Evolutionary conservation across 352 stramenopile species (phyloP), one percentile per base, ranked within the genome.

Genomic region (Phytophthora uliginosa): DNA sequence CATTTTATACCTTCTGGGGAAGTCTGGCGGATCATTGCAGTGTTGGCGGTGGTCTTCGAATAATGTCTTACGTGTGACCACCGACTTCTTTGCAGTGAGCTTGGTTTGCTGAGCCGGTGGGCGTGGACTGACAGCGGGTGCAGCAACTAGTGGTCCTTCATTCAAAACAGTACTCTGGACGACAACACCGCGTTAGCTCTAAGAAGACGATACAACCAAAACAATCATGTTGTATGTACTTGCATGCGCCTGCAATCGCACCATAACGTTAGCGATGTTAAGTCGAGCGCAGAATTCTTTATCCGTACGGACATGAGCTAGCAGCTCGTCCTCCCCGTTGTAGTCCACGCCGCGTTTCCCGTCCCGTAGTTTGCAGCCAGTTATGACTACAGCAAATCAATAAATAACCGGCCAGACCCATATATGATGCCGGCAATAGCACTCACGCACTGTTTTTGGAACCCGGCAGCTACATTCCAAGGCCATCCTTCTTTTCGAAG

Each of bases 251-350:
- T 22, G 18, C 3, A 48, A 33, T 5, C 38, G 42, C 52, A 61
- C 52, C 28, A 57, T 51, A 2, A 58, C 22, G n/a, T 57, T 53
- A n/a, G 17, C 0, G 4, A 69, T 63, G 4, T 57, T 26, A n/a
- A 62, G 52, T 7, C 52, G 13, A 9, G 62, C 40, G 15, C 53
- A 63, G 2, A 69, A n/a, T 2, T 53, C 53, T 13, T 40, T 62
- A 22, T 70, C 63, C 0, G 28, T 24, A 1, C 53, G n/a, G 3
- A 63, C 31, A 10, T 63, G 53, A 0, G 36, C 36, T 9, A 45
- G 1, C 9, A 45, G 13, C 36, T 45, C 36, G 36, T 15, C 38
- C 38, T 47, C 63, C 1, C 63, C 52, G 7, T 70, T 70, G 40
- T 45, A 70, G 15, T 62, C 24, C 4, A 48, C 17, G 17, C 24